Evolutionary conservation across 2,329 filamentous ascomycete genomes (phyloP).

Genomic region (Pyricularia pennisetigena): DNA sequence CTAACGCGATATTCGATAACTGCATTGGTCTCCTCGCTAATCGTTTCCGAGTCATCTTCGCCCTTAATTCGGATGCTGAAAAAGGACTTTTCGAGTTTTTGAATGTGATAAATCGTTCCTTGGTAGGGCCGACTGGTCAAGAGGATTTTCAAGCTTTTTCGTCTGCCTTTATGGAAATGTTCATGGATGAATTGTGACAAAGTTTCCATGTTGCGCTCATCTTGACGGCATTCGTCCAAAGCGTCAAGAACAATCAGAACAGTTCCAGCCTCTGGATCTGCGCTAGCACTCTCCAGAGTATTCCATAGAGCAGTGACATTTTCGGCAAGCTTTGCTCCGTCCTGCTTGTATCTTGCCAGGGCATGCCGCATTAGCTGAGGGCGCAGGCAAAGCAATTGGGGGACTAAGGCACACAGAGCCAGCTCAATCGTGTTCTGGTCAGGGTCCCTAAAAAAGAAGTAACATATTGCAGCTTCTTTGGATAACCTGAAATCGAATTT

Average conservation of each 20-base stretch:
- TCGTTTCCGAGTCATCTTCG: conserved; percentile 6
- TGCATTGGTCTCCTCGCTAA: conserved; percentile 5
- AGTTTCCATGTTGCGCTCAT: conserved; percentile 2
- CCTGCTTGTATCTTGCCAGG: conserved; percentile 12
- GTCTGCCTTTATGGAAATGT: not conserved
- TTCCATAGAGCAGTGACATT: conserved; percentile 19
- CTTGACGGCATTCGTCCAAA: conserved; percentile 20
- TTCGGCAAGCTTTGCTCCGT: conserved; percentile 17
- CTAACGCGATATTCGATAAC: conserved; percentile 6
- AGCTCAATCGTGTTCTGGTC: conserved; percentile 22
- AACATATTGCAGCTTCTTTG: conserved; percentile 20
- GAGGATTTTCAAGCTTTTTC: conserved; percentile 2
- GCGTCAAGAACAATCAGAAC: conserved; percentile 27
- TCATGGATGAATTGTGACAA: conserved; percentile 1
- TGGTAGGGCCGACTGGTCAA: conserved; percentile 7
- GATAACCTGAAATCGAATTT: conserved; percentile 17
- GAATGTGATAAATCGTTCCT: conserved; percentile 7
- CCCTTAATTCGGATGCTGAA: conserved; percentile 7
- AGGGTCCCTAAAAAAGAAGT: conserved; percentile 31
- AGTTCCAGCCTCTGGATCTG: conserved; percentile 13
- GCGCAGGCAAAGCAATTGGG: conserved; percentile 24
- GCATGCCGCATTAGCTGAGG: conserved; percentile 22
- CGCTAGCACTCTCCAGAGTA: conserved; percentile 17
- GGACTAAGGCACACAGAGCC: conserved; percentile 28
- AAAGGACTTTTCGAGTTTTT: not conserved